Base-by-base conservation (phyloP, 345 rosid genomes). In the Reutealis trisperma region DNA sequence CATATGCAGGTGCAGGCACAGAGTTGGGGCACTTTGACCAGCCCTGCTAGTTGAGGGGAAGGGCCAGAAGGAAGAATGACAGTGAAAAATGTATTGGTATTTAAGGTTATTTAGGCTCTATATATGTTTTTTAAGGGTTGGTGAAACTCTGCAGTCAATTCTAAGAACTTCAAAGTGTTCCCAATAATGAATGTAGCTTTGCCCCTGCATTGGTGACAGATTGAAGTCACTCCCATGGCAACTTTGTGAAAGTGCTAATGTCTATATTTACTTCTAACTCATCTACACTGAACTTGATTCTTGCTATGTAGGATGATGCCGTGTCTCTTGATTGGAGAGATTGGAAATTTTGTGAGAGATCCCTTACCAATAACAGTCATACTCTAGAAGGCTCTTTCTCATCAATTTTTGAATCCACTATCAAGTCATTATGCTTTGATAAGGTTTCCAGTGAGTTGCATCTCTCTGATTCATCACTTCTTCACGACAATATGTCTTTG, bases 301-400 rank as follows among this genome's bases (percentile, higher is more conserved):
- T 37, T 79, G 75, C 42, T 73, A 44, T 81, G 79, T 82, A 90
- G 87, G 92, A 89, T 78, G 86, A 77, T 73, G 77, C 59, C 66
- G 74, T 30, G 74, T 42, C 83, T 78, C 77, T 90, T 85, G 95
- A 93, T 84, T 96, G 99, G 99, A 88, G 80, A 75, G 80, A 85
- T 67, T 92, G 94, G 97, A 78, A 73, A 16, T 87, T 93, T 85
- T 58, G 58, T 52, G 92, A 86, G 78, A 73, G 87, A 78, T 42
- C 74, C 41, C 76, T 74, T 67, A 51, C 57, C n/a, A 76, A 54
- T 65, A 49, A 52, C 62, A 64, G 47, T 75, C 59, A 59, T 78
- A 32, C 49, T 71, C 52, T 70, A 63, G 87, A 78, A 63, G 71
- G 79, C 11, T 71, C 72, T 21, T 24, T 68, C 72, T 77, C 72